Evolutionary conservation across 495 filamentous ascomycete species (phyloP).

Genomic region (Talaromyces stipitatus): DNA sequence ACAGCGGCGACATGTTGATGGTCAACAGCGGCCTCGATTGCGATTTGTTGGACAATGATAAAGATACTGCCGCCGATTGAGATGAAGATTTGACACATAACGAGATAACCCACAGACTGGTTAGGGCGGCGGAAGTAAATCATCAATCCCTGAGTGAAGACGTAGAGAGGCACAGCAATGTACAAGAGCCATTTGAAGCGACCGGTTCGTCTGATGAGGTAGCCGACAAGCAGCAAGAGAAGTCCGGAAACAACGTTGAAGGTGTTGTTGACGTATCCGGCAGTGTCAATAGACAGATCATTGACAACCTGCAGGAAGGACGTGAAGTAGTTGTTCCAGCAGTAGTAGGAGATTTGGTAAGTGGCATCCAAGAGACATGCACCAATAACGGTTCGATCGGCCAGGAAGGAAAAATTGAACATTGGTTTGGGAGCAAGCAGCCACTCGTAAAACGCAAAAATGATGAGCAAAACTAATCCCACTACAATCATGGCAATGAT

Average conservation of each 20-base stretch:
- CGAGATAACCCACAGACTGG: slow-evolving; percentile 48
- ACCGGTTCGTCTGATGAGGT: slow-evolving; percentile 42
- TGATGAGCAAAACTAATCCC: slow-evolving; percentile 42
- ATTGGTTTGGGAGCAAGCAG: slow-evolving; percentile 47
- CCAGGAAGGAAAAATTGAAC: slow-evolving; percentile 50
- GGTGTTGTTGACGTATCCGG: slow-evolving; percentile 42
- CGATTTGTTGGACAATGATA: slow-evolving; percentile 54
- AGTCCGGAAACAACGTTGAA: slow-evolving; percentile 38
- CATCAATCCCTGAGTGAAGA: slow-evolving; percentile 49
- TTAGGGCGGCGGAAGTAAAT: slow-evolving; percentile 53
- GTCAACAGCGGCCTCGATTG: slow-evolving; percentile 52
- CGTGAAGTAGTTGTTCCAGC: slow-evolving; percentile 53
- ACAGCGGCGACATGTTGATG: slow-evolving; percentile 59
- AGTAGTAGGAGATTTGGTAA: slow-evolving; percentile 39
- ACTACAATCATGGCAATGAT: slow-evolving; percentile 45
- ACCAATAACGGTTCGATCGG: slow-evolving; percentile 56
- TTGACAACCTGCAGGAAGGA: slow-evolving; percentile 64
- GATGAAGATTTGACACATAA: slow-evolving; percentile 66
- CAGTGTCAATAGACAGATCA: slow-evolving; percentile 38
- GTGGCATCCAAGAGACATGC: slow-evolving; percentile 46
- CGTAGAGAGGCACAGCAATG: slow-evolving; percentile 49
- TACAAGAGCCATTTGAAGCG: slow-evolving; percentile 43
- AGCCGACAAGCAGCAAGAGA: slow-evolving; percentile 33
- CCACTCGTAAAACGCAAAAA: slow-evolving; percentile 50
- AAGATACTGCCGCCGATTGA: slow-evolving; percentile 48